Base-by-base conservation (phyloP, 176 grass and related monocot genomes). In the Hyparrhenia diplandra region DNA sequence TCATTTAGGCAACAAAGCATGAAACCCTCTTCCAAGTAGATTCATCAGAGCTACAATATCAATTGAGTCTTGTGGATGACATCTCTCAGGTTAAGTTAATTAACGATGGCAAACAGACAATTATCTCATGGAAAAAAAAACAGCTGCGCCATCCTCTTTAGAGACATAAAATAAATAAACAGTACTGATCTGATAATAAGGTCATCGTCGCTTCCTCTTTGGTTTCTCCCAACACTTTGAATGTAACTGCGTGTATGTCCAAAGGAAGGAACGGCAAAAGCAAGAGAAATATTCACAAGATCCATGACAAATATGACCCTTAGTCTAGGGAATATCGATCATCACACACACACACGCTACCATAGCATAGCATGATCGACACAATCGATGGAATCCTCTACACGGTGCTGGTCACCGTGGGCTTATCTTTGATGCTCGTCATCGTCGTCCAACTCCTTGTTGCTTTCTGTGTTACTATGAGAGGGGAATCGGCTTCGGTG, bases 391-490 rank as follows among this genome's bases (percentile, higher is more conserved):
- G 28, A 1, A 29, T 62, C 64, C 71, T 85, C 71, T 89, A 77
- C 64, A 36, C 74, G 24, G 82, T 62, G 42, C 16, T 84, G 32
- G 54, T 81, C 18, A 51, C 42, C 31, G 82, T 10, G 14, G 81
- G 76, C 54, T 70, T 85, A 14, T 47, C 77, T 27, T 20, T 76
- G 25, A 80, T 85, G 82, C 77, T 90, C 40, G 1, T 82, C 51
- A 31, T 67, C 68, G 84, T 83, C 62, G 5, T 82, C 37, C 37
- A 8, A 40, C 37, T 40, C 25, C 40, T 82, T 51, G 67, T 79
- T 7, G 52, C 77, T 27, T n/a, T 59, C 12, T 86, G 68, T 49
- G 73, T 69, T 8, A 59, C 75, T 8, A 59, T 90, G 30, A 51
- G 68, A 23, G 84, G 73, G 80, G 67, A n/a, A 21, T 78, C 54